phyloP scores from a whole-genome alignment of 2,329 filamentous ascomycete species.

The Alternaria ventricosa region DNA sequence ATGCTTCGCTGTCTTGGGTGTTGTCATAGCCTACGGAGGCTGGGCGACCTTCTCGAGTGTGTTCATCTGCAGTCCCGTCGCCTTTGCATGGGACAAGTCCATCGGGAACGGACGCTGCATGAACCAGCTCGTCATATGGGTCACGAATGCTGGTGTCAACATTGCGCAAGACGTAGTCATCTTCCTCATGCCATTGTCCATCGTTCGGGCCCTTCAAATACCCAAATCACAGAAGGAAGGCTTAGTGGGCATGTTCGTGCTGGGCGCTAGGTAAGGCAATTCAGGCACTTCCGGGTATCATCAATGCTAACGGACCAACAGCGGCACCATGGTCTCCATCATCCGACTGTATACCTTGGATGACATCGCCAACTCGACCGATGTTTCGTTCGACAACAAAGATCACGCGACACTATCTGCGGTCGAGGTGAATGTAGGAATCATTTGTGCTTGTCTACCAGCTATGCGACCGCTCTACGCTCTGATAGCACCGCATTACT shows the following conservation, averaged over 20 bases:
- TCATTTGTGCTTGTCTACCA: slow-evolving; percentile 46
- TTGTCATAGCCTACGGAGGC: slow-evolving; percentile 32
- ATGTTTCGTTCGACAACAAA: slow-evolving; percentile 43
- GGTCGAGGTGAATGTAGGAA: slow-evolving; percentile 43
- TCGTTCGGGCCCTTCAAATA: slow-evolving; percentile 42
- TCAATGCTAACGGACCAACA: slow-evolving; percentile 17
- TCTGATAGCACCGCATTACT: slow-evolving; percentile 49
- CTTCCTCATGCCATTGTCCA: slow-evolving; percentile 39
- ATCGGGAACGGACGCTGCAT: slow-evolving; percentile 37
- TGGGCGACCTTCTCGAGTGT: slow-evolving; percentile 44
- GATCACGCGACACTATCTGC: slow-evolving; percentile 41
- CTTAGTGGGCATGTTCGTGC: slow-evolving; percentile 45
- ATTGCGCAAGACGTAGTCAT: slow-evolving; percentile 44
- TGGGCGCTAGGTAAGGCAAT: slow-evolving; percentile 47
- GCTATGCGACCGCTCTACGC: slow-evolving; percentile 43
- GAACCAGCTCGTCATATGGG: slow-evolving; percentile 40
- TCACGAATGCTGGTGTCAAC: slow-evolving; percentile 39
- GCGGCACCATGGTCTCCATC: slow-evolving; percentile 43
- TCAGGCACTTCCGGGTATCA: not conserved
- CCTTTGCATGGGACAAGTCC: slow-evolving; percentile 42
- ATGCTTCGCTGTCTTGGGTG: slow-evolving; percentile 35
- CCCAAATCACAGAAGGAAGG: slow-evolving; percentile 44
- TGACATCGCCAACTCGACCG: slow-evolving; percentile 32
- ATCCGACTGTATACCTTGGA: slow-evolving; percentile 42
- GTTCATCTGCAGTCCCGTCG: slow-evolving; percentile 42